Conservation (phyloP, 805 yeast species). For the Yarrowia sp. region DNA sequence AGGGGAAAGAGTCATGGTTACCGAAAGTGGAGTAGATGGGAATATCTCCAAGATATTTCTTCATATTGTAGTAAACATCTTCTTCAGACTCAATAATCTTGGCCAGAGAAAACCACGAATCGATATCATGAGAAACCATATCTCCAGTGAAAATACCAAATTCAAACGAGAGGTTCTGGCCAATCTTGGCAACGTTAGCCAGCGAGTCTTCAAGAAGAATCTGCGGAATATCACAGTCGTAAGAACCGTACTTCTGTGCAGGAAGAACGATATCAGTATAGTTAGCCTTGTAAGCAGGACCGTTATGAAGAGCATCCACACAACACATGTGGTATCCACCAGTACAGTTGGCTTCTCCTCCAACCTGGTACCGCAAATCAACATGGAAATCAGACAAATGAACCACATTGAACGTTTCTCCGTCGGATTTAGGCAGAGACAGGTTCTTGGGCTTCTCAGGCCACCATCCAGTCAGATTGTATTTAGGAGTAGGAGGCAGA, state of each 20-base stretch:
- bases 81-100: constrained; percentile 54
- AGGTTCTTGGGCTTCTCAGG: constrained; percentile 50
- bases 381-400: constrained; percentile 71
- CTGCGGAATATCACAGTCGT: constrained; percentile 68
- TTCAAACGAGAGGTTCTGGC: constrained; percentile 46
- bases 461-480: constrained; percentile 31
- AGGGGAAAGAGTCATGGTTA: constrained; percentile 71
- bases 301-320: constrained; percentile 36
- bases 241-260: constrained; percentile 61
- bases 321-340: constrained; percentile 58
- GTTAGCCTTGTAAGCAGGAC: constrained; percentile 18
- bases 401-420: constrained; percentile 55
- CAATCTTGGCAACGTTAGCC: constrained; percentile 44
- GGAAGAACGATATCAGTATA: constrained; percentile 43
- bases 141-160: constrained; percentile 73
- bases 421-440: constrained; percentile 40
- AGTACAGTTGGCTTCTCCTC: constrained; percentile 44
- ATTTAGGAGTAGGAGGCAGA: constrained; percentile 8
- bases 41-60: constrained; percentile 47
- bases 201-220: constrained; percentile 58
- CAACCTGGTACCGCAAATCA: constrained; percentile 49
- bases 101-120: constrained; percentile 46
- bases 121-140: constrained; percentile 60
- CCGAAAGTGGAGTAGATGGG: constrained; percentile 66
- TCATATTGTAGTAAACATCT: constrained; percentile 52